Evolutionary conservation across 768 basidiomycete species (phyloP), one percentile per base, ranked within the genome.

Genomic region (Auriscalpium microsporum): DNA sequence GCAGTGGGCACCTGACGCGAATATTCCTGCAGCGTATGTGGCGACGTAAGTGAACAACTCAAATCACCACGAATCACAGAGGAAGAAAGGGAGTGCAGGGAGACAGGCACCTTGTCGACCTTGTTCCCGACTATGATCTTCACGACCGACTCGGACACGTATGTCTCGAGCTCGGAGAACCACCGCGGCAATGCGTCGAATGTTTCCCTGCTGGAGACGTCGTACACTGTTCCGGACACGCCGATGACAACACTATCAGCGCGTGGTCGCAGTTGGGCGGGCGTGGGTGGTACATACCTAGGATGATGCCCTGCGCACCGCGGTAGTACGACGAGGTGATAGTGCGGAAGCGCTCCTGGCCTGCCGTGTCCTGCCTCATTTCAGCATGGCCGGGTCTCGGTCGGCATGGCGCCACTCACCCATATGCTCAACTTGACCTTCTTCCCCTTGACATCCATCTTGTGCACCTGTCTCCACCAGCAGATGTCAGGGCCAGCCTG

Each of bases 71-170:
- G 49, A 17, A 5, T 11, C 11, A 19, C n/a, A 34, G 11, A 10
- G 52, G 19, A 44, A 14, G 16, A 40, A 45, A 9, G 51, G 21
- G 13, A 10, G 45, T 48, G 4, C 23, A 36, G 16, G 21, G 40
- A 14, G 21, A 7, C 40, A 59, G 66, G 37, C 37, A 82, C 89
- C 79, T 94, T 95, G 75, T 98, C 94, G 16, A 95, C 74, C 72
- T 98, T 99, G 72, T 88, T 88, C 34, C 90, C 95, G 2, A 99
- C 94, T 19, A 99, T 80, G 64, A 98, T 92, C 79, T 94, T 92
- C 48, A 92, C 89, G 19, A 96, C 90, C 1, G 86, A 84, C 17
- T 77, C 75, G 1, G 84, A 84, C 53, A 94, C 90, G 66, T 96
- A 97, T 10, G 90, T 94, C 65, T 97, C 94, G 7, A 98, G 83